Evolutionary conservation across 75 land plant species (phyloP).

Genomic region (Ceratopteris richardii): DNA sequence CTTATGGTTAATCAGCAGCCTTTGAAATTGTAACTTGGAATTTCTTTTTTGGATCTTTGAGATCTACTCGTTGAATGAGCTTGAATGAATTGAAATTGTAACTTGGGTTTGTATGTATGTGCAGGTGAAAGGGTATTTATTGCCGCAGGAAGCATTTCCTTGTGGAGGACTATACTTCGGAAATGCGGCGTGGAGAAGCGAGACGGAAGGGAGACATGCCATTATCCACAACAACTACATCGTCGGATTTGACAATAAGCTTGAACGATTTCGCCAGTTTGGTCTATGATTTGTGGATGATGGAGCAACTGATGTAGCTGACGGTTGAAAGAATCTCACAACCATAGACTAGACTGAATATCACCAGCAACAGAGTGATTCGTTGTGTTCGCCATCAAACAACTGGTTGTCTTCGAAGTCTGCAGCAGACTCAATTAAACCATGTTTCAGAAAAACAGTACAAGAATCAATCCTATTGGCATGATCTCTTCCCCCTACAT

Average conservation of each 20-base stretch:
- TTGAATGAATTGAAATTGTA: too few relatives aligned
- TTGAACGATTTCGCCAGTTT: constrained; percentile 66
- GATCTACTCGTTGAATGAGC: too few relatives aligned
- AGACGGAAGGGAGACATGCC: constrained; percentile 71
- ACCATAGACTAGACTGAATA: not conserved
- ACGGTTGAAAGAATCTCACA: not conserved
- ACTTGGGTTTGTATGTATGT: not conserved
- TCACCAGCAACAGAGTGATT: too few relatives aligned
- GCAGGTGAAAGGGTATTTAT: constrained; percentile 82
- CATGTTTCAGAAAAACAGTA: too few relatives aligned
- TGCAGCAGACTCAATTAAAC: too few relatives aligned
- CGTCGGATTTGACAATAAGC: constrained; percentile 86
- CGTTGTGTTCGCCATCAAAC: too few relatives aligned
- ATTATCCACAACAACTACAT: constrained; percentile 94
- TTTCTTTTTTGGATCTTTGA: too few relatives aligned
- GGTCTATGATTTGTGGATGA: constrained; percentile 81
- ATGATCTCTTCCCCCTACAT: too few relatives aligned
- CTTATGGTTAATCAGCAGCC: not conserved
- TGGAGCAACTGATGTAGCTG: constrained; percentile 12
- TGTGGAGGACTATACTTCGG: constrained; percentile 90
- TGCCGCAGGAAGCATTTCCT: constrained; percentile 90
- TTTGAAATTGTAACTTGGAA: not conserved
- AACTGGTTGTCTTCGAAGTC: too few relatives aligned
- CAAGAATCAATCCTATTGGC: too few relatives aligned
- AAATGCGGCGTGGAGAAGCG: constrained; percentile 71